Base-by-base conservation (phyloP, 495 filamentous ascomycete species). In the Penicillium paxilli region DNA sequence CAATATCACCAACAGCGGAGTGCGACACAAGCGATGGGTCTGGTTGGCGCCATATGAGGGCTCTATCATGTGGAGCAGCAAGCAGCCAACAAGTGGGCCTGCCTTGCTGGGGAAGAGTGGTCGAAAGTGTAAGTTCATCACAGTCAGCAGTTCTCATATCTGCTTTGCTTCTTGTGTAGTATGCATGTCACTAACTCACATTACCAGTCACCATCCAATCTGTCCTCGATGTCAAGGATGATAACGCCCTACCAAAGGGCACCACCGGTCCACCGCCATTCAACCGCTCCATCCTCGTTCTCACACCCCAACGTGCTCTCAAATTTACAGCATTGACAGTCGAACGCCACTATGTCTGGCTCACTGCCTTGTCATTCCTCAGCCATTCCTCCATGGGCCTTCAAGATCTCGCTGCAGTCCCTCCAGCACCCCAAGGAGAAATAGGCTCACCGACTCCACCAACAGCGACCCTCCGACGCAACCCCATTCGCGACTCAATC, bases 11-110 rank as follows among this genome's bases (percentile, higher is more conserved):
- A 74, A 72, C 63, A 81, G 76, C 54, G 83, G 84, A 24, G 76
- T 80, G n/a, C 70, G 95, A 33, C 94, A 98, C 60, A 97, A 94
- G 72, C 82, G 94, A 72, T 98, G 94, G 94, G 95, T 98, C 14
- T 98, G 94, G 94, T 80, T 98, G 26, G 92, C 92, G 11, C 94
- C 94, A 14, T 97, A 97, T 64, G 94, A 98, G 71, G 82, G 92
- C 33, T 85, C 92, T 9, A 92, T 98, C 44, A 90, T 98, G 74
- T 98, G 94, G 94, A 96, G 93, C 69, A 96, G 88, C 81, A 96
- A 96, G 79, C 95, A 98, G 71, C 94, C 94, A 19, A 89, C 87
- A 19, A 89, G 86, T 58, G 90, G 89, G 24, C 87, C 84, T 62
- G 92, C 94, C 20, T 73, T 98, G 69, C 78, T 98, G 75, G 94